Percentiles rank a stretch among this genome's conserved stretches.
phyloP scores from a whole-genome alignment of 164 flowering plant genomes.

The Stephania cephalantha region DNA sequence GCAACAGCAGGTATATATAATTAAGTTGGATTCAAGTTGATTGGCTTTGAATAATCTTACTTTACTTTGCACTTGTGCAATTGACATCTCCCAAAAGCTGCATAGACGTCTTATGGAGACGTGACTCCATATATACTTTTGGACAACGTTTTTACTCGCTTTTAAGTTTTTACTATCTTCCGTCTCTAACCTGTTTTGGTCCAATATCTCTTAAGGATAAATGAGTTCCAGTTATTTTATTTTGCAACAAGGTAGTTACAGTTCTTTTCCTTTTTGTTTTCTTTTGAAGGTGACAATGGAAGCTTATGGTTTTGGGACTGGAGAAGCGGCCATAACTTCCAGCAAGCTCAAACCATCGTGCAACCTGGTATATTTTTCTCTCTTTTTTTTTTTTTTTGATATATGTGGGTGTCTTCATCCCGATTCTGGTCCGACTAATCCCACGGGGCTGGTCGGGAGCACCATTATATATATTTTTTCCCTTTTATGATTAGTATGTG shows the following conservation, averaged over 20 bases:
- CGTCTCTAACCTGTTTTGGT: background rate
- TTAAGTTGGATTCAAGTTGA: background rate
- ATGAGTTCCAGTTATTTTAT: background rate
- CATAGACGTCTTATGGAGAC: background rate
- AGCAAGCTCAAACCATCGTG: conserved; percentile 91
- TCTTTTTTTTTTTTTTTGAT: too few relatives aligned
- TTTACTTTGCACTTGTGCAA: background rate
- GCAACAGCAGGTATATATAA: conserved; percentile 67
- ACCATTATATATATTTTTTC: too few relatives aligned
- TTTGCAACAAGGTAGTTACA: background rate
- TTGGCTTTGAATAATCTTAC: background rate
- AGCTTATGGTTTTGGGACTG: conserved; percentile 99
- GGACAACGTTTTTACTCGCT: background rate
- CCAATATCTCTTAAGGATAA: background rate
- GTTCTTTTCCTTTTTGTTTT: background rate
- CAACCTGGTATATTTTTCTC: conserved; percentile 71
- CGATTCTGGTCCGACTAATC: too few relatives aligned
- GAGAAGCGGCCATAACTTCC: conserved; percentile 97
- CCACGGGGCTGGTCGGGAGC: too few relatives aligned
- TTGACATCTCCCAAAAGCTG: background rate
- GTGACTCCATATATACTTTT: background rate
- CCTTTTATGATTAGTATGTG: too few relatives aligned
- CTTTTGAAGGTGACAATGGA: conserved; percentile 80
- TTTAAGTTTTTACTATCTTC: background rate
- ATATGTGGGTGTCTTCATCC: too few relatives aligned